Percentiles rank a stretch among this genome's conserved stretches.
Evolutionary conservation across 2,329 filamentous ascomycete genomes (phyloP).

Genomic region (Aspergillus niger): DNA sequence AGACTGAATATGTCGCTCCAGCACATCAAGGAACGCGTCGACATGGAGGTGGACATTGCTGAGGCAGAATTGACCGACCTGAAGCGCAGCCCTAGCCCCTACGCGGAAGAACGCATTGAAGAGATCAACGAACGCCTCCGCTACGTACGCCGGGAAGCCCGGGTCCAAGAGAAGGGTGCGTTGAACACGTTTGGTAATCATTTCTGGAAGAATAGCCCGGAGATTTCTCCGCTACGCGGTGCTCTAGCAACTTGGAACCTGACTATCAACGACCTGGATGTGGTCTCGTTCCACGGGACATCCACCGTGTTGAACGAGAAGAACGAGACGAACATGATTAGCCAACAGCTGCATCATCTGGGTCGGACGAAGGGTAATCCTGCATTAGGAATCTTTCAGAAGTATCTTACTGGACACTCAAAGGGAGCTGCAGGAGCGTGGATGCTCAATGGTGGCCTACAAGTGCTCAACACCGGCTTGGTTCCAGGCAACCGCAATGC

Average conservation of each 20-base stretch:
- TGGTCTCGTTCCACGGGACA: conserved; percentile 95
- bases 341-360: conserved; percentile 87
- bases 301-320: conserved; percentile 97
- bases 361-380: conserved; percentile 93
- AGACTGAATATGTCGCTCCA: background rate
- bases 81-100: background rate
- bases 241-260: conserved; percentile 8
- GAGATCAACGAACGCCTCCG: background rate
- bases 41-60: background rate
- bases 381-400: conserved; percentile 92
- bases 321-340: conserved; percentile 95
- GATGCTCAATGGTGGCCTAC: conserved; percentile 97
- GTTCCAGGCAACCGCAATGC: conserved; percentile 95
- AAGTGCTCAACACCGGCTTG: conserved; percentile 86
- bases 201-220: background rate
- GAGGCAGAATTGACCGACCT: background rate
- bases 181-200: background rate
- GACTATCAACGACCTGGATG: conserved; percentile 71
- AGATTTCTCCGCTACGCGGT: background rate
- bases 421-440: conserved; percentile 97
- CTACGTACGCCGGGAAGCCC: background rate
- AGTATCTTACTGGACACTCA: conserved; percentile 93
- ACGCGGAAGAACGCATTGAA: background rate
- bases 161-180: background rate
- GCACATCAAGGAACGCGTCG: conserved; percentile 1